phyloP scores from a whole-genome alignment of 306 rosid species.

The Malus orientalis region DNA sequence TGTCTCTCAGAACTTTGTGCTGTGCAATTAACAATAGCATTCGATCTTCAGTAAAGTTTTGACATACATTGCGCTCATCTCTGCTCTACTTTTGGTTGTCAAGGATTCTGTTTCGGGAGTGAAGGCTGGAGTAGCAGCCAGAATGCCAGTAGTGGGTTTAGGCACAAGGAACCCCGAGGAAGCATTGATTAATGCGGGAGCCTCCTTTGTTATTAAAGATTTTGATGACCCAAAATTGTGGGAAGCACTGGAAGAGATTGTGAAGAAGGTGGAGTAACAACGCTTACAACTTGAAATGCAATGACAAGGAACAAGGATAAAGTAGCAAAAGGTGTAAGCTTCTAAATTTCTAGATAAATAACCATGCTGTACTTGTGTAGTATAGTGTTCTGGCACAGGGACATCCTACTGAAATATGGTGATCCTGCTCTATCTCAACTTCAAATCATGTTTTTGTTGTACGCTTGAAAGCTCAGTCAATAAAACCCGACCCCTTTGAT shows the following conservation, averaged over 20 bases:
- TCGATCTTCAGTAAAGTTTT: not conserved
- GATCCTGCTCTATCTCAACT: not conserved
- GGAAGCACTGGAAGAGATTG: constrained; percentile 16
- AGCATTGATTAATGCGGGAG: constrained; percentile 18
- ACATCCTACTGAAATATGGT: not conserved
- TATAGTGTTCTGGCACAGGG: not conserved
- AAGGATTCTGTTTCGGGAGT: constrained; percentile 36
- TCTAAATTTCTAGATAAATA: not conserved
- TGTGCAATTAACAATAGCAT: not conserved
- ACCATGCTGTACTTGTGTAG: no score
- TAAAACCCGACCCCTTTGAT: no score
- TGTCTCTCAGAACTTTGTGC: not conserved
- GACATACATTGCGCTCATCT: not conserved
- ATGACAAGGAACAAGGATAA: not conserved
- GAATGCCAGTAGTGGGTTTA: constrained; percentile 38
- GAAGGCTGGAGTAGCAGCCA: constrained; percentile 39
- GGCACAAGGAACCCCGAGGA: constrained; percentile 31
- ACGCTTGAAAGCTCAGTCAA: no score
- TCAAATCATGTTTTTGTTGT: no score
- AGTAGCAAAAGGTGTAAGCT: not conserved
- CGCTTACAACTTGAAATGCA: not conserved
- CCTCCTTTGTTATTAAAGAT: constrained; percentile 26
- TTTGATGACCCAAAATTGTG: constrained; percentile 29
- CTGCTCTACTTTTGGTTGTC: not conserved
- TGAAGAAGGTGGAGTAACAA: not conserved